Evolutionary conservation across 148 eudicot species (phyloP).

Genomic region (Chenopodium suecicum): DNA sequence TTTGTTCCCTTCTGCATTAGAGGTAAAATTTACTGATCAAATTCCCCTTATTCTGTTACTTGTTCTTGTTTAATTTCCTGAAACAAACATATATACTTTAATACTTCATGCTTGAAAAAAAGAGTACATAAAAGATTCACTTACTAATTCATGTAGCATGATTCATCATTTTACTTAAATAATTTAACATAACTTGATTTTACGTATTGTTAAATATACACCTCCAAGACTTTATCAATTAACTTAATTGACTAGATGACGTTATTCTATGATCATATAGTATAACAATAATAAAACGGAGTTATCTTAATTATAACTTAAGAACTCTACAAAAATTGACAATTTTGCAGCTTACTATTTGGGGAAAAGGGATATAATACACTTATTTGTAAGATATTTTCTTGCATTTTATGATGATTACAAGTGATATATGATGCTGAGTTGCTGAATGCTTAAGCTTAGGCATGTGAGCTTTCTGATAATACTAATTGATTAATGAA

Average conservation of each 20-base stretch:
- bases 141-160: not conserved
- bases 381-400: not conserved
- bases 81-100: too few species aligned
- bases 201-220: too few species aligned
- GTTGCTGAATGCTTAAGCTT: not conserved
- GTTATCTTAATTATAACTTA: too few species aligned
- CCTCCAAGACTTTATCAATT: too few species aligned
- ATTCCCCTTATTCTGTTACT: not conserved
- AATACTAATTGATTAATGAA: not conserved
- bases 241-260: too few species aligned
- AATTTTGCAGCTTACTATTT: not conserved
- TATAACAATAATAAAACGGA: too few species aligned
- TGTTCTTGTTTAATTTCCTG: not conserved
- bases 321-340: not conserved
- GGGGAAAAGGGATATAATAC: not conserved
- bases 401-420: not conserved
- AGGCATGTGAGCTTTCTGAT: not conserved
- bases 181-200: too few species aligned
- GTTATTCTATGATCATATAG: too few species aligned
- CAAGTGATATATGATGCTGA: too few species aligned
- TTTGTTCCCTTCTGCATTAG: conserved; percentile 65
- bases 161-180: too few species aligned
- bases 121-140: not conserved
- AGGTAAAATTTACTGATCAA: conserved; percentile 41
- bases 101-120: too few species aligned